A percentile compares a stretch with the other conserved stretches of the same genome.
Conservation (phyloP, 805 yeast species). For the Torulaspora microellipsoides region DNA sequence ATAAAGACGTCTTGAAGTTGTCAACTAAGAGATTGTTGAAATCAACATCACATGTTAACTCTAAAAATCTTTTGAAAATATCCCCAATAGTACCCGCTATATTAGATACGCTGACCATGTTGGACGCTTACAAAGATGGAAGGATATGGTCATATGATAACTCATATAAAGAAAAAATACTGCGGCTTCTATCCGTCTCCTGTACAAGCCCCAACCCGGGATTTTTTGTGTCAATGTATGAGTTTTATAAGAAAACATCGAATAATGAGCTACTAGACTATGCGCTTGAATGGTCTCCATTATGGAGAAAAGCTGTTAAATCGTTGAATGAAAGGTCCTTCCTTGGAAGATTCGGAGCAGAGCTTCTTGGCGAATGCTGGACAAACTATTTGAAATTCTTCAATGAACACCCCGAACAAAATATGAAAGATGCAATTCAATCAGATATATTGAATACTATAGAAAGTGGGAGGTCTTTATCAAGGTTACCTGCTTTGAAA, state of each 20-base stretch:
- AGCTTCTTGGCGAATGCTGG: constrained; percentile 34
- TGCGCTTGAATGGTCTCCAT: constrained; percentile 21
- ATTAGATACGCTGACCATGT: constrained; percentile 41
- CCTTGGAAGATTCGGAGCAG: constrained; percentile 31
- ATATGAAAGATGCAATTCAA: constrained; percentile 1
- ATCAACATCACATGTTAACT: constrained; percentile 29
- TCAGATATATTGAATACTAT: constrained; percentile 17
- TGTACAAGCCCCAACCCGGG: constrained; percentile 48
- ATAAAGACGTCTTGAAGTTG: constrained; percentile 33
- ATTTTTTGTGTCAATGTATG: constrained; percentile 39
- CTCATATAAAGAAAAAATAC: constrained; percentile 41
- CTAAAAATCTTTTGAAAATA: constrained; percentile 40
- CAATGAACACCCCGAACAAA: constrained; percentile 1
- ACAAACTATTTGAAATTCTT: constrained; percentile 24
- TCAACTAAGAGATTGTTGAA: constrained; percentile 33
- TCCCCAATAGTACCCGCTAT: constrained; percentile 46
- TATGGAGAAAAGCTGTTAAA: constrained; percentile 30
- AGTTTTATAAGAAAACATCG: constrained; percentile 18
- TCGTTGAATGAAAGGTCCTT: constrained; percentile 29
- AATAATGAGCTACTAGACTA: constrained; percentile 19
- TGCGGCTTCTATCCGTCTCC: constrained; percentile 47
- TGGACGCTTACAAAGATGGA: constrained; percentile 44
- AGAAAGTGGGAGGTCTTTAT: constrained; percentile 15
- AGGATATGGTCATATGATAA: constrained; percentile 54
- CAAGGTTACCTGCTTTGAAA: constrained; percentile 19